phyloP scores from a whole-genome alignment of 1,284 basidiomycete genomes.

The Mixia osmundae region DNA sequence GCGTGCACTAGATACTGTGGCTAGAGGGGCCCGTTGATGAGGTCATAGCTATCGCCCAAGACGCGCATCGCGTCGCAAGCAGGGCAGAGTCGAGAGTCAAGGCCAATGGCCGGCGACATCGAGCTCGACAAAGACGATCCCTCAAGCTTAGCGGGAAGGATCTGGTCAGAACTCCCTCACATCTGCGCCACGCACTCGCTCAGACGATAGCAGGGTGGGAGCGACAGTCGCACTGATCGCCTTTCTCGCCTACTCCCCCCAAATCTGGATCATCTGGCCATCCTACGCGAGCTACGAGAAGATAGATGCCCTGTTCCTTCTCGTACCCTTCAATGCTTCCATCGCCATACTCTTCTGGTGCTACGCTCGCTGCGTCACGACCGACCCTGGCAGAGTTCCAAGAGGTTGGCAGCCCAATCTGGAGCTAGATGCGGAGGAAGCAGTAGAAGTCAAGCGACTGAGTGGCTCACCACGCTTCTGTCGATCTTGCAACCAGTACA shows the following conservation, averaged over 20 bases:
- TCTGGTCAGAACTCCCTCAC: no score
- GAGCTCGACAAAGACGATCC: no score
- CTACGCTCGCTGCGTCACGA: conserved; percentile 54
- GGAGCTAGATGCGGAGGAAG: neutral
- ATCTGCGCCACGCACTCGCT: no score
- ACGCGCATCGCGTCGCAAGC: no score
- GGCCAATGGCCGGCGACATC: no score
- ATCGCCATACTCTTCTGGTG: conserved; percentile 62
- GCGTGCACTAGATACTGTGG: no score
- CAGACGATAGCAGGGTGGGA: no score
- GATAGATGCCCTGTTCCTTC: conserved; percentile 49
- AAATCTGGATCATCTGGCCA: conserved; percentile 75
- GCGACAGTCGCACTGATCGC: conserved; percentile 52
- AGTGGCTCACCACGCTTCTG: conserved; percentile 59
- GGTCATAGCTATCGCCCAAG: no score
- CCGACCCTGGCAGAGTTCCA: conserved; percentile 66
- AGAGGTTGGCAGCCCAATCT: conserved; percentile 30
- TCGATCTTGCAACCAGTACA: conserved; percentile 33
- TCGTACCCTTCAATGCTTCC: conserved; percentile 32
- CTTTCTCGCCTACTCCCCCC: conserved; percentile 68
- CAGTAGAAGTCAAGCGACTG: conserved; percentile 51
- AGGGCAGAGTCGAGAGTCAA: no score
- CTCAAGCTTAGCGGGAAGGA: no score
- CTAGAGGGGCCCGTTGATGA: no score
- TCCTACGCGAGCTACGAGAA: conserved; percentile 43